phyloP scores from a whole-genome alignment of 2,329 filamentous ascomycete genomes.

The Calonectria pauciramosa region DNA sequence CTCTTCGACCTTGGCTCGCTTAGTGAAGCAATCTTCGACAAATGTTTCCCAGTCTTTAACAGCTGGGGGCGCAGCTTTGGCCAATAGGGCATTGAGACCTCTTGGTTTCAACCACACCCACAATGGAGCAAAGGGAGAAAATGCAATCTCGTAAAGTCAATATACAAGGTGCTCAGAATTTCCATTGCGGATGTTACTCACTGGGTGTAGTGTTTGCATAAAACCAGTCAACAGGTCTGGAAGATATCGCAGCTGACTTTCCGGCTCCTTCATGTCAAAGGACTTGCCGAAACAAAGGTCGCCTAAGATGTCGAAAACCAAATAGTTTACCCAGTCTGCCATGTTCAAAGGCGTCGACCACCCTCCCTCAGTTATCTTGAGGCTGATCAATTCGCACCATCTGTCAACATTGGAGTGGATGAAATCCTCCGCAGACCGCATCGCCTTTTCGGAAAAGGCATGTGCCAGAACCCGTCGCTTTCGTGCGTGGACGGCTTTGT shows the following conservation, averaged over 20 bases:
- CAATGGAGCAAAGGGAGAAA: constrained; percentile 36
- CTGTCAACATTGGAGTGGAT: constrained; percentile 32
- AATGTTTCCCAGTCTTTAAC: constrained; percentile 36
- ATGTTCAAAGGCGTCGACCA: constrained; percentile 32
- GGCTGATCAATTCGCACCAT: constrained; percentile 31
- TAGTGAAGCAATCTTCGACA: constrained; percentile 36
- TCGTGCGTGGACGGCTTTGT: constrained; percentile 35
- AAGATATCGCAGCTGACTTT: constrained; percentile 31
- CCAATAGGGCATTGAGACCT: constrained; percentile 38
- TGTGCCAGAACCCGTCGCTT: constrained; percentile 35
- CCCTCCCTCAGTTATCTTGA: constrained; percentile 23
- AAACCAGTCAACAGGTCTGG: constrained; percentile 33
- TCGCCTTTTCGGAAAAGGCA: constrained; percentile 37
- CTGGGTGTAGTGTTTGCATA: constrained; percentile 29
- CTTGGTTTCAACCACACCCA: constrained; percentile 45
- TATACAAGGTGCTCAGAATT: background rate
- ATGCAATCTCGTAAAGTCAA: constrained; percentile 29
- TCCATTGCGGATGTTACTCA: background rate
- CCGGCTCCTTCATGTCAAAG: constrained; percentile 37
- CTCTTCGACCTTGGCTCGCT: constrained; percentile 34
- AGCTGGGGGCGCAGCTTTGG: constrained; percentile 31
- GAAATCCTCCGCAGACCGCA: constrained; percentile 30
- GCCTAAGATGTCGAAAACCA: constrained; percentile 40
- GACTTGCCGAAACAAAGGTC: constrained; percentile 40
- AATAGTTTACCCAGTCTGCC: constrained; percentile 35